Percentiles rank a stretch among this genome's conserved stretches.
Evolutionary conservation across 2,329 filamentous ascomycete species (phyloP).

Genomic region (Apiospora aurea): DNA sequence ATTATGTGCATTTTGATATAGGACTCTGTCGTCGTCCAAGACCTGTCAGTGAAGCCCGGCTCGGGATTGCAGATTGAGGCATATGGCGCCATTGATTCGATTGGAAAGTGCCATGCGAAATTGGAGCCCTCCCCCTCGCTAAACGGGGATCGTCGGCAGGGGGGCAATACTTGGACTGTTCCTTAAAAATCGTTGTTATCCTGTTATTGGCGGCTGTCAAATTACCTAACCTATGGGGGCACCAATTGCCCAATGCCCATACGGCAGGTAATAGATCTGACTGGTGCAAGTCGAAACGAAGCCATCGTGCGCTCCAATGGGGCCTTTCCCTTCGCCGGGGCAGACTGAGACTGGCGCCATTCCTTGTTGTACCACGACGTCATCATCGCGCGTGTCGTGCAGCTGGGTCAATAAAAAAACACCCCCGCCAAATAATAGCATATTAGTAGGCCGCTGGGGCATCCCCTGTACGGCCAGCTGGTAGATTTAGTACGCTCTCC

Average conservation of each 20-base stretch:
- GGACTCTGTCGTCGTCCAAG: background rate
- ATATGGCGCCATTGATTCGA: constrained; percentile 14
- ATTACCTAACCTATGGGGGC: background rate
- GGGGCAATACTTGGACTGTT: background rate
- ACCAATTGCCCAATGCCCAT: constrained; percentile 12
- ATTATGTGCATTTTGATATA: background rate
- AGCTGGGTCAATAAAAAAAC: background rate
- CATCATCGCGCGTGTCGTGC: constrained; percentile 19
- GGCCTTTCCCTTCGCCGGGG: background rate
- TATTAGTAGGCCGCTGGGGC: background rate
- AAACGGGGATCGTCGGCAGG: constrained; percentile 7
- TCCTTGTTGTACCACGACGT: constrained; percentile 13
- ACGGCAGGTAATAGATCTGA: background rate
- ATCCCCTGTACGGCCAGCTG: background rate
- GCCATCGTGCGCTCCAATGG: constrained; percentile 15
- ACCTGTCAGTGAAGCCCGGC: background rate
- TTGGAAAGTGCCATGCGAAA: background rate
- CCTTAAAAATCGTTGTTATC: background rate
- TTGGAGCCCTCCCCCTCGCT: background rate
- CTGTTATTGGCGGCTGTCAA: background rate
- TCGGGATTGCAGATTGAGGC: background rate
- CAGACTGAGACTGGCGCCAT: constrained; percentile 9
- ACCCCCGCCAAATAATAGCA: background rate
- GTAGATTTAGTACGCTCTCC: constrained; percentile 5
- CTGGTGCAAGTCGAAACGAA: constrained; percentile 1